Conservation (phyloP, 176 grass and related monocot genomes). For the Avena atlantica region DNA sequence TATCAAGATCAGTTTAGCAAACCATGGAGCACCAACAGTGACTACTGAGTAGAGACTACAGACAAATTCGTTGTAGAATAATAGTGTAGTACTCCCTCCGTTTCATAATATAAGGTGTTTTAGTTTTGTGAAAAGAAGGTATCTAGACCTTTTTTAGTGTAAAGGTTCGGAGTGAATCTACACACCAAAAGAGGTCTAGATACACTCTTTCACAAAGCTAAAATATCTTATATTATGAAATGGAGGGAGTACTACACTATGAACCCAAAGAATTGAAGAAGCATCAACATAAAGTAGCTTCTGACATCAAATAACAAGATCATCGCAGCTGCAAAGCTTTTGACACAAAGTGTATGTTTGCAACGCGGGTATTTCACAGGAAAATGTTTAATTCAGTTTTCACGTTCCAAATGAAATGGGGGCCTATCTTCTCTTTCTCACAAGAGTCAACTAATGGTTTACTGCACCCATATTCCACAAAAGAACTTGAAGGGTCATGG, state of each 20-base stretch:
- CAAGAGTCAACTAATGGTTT: background rate
- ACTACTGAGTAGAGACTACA: background rate
- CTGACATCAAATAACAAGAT: background rate
- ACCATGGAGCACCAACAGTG: background rate
- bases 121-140: no score
- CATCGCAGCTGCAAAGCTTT: background rate
- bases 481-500: background rate
- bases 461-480: background rate
- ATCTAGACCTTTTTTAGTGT: no score
- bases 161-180: no score
- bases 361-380: background rate
- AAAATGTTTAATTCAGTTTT: background rate
- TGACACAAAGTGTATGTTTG: background rate
- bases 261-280: constrained; percentile 11
- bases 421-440: background rate
- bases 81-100: background rate
- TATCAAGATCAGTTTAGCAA: background rate
- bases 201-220: no score
- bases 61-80: constrained; percentile 2
- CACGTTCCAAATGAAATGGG: background rate
- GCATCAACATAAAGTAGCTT: background rate
- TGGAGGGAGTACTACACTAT: constrained; percentile 13
- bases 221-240: no score
- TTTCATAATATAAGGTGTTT: no score
- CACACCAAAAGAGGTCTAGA: no score